Percentiles rank a stretch among this genome's conserved stretches.
These are phyloP conservation scores for Aspergillus tubingensis DNA, from an alignment of 2,329 filamentous ascomycete species.

Conservation along the genomic window DNA sequence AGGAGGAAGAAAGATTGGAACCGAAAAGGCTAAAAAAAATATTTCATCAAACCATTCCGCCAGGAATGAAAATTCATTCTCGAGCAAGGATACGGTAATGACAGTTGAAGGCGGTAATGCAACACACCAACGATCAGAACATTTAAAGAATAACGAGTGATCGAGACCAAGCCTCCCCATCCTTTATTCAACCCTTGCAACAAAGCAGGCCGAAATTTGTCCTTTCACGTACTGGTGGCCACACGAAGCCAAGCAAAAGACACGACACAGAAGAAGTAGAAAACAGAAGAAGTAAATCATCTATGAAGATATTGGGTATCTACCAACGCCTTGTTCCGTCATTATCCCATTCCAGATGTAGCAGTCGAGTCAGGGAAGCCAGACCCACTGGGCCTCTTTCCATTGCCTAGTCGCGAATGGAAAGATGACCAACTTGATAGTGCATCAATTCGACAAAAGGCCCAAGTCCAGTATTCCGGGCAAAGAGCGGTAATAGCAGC, in stretches of 20 bases:
- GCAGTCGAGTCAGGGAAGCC: conserved; percentile 26
- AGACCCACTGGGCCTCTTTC: conserved; percentile 25
- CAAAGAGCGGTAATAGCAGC: conserved; percentile 29
- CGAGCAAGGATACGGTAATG: conserved; percentile 1
- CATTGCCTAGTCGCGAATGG: conserved; percentile 23
- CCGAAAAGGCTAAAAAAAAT: background rate
- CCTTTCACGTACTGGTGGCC: background rate
- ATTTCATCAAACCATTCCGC: background rate
- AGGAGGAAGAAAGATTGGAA: background rate
- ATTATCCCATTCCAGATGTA: conserved; percentile 38
- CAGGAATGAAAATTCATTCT: conserved; percentile 4
- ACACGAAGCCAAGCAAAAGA: conserved; percentile 16
- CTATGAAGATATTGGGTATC: conserved; percentile 45
- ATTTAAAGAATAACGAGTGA: conserved; percentile 5
- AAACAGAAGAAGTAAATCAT: conserved; percentile 29
- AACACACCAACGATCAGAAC: conserved; percentile 5
- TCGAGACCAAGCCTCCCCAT: conserved; percentile 4
- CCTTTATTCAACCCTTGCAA: background rate
- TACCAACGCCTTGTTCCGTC: conserved; percentile 47
- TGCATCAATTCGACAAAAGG: conserved; percentile 33
- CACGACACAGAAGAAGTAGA: conserved; percentile 18
- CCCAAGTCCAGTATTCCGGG: conserved; percentile 35
- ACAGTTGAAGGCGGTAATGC: conserved; percentile 10
- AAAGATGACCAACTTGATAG: conserved; percentile 25
- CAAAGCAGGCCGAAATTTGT: background rate